phyloP scores from a whole-genome alignment of 208 protist species.

The Blastocrithidia nonstop region DNA sequence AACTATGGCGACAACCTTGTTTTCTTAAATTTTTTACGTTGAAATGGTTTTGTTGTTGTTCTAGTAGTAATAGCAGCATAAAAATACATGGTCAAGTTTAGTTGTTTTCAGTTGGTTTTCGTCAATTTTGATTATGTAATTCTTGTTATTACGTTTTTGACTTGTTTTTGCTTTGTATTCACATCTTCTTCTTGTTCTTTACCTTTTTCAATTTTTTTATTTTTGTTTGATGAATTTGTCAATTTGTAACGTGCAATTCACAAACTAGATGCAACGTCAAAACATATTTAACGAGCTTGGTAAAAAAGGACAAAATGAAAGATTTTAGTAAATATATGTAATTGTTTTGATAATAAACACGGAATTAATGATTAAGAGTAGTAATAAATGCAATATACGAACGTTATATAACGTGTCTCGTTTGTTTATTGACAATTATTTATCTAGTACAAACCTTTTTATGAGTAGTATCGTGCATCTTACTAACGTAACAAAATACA shows the following conservation, averaged over 20 bases:
- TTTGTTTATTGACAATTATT: slow-evolving; percentile 8
- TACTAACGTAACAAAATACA: neutral
- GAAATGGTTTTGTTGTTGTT: too few relatives aligned
- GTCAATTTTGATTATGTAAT: slow-evolving; percentile 5
- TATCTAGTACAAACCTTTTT: slow-evolving; percentile 3
- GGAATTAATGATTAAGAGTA: too few relatives aligned
- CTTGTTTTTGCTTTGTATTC: slow-evolving; percentile 10
- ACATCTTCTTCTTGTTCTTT: slow-evolving; percentile 4
- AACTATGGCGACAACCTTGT: too few relatives aligned
- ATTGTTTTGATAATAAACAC: too few relatives aligned
- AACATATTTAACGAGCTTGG: neutral
- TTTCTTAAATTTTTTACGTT: too few relatives aligned
- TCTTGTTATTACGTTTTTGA: slow-evolving; percentile 5
- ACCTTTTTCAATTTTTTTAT: neutral
- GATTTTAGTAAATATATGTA: too few relatives aligned
- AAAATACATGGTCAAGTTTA: slow-evolving; percentile 5
- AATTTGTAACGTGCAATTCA: too few relatives aligned
- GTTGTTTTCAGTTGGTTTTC: slow-evolving; percentile 2
- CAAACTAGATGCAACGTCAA: too few relatives aligned
- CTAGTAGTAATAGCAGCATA: slow-evolving; percentile 4
- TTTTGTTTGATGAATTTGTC: neutral
- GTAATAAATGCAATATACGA: too few relatives aligned
- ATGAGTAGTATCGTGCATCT: neutral
- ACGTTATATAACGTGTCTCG: too few relatives aligned
- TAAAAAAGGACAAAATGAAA: neutral